A percentile compares a stretch with the other conserved stretches of the same genome.
Conservation (phyloP, 768 basidiomycete genomes). For the Agaricus sinodeliciosus region DNA sequence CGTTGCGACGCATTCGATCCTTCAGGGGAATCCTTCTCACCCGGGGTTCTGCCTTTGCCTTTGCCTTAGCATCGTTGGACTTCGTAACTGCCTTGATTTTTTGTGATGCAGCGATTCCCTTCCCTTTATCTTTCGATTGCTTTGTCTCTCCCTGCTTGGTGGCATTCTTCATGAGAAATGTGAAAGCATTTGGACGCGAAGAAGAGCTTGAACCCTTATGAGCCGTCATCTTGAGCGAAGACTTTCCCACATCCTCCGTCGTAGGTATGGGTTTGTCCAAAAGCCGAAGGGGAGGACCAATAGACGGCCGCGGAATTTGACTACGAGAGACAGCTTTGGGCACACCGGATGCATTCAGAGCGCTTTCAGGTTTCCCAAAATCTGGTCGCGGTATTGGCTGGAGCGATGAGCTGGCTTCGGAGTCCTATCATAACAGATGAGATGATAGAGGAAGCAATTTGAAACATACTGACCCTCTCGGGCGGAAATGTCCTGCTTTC, state of each 20-base stretch:
- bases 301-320: constrained; percentile 28
- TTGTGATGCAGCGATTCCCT: background rate
- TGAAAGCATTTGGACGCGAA: constrained; percentile 1
- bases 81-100: background rate
- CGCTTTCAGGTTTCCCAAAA: constrained; percentile 3
- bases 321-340: constrained; percentile 10
- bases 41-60: constrained; percentile 30
- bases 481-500: constrained; percentile 19
- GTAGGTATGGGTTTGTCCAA: constrained; percentile 13
- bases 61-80: constrained; percentile 21
- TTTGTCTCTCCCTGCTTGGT: background rate
- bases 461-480: constrained; percentile 17
- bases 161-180: constrained; percentile 8
- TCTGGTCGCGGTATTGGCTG: constrained; percentile 11
- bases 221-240: constrained; percentile 1
- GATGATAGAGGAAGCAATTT: too few species aligned
- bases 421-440: background rate
- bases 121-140: constrained; percentile 12
- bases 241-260: background rate
- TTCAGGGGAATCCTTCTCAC: constrained; percentile 16
- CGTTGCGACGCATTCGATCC: constrained; percentile 11
- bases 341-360: constrained; percentile 6
- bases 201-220: background rate
- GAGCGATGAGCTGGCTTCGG: background rate
- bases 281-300: constrained; percentile 10